phyloP scores from a whole-genome alignment of 257 asterid species.

The Lycium ferocissimum region DNA sequence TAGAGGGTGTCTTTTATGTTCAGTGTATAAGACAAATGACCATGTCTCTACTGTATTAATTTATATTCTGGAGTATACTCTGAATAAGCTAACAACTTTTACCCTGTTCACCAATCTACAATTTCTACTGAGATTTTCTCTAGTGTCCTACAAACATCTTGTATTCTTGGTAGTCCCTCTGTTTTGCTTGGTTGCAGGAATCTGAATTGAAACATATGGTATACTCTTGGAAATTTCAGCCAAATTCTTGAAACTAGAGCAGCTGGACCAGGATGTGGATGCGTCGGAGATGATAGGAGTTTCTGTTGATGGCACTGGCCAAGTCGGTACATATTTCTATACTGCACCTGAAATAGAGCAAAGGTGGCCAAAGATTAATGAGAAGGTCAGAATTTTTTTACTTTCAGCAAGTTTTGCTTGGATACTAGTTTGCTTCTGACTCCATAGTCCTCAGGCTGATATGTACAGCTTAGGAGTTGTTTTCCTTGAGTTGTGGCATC shows the following conservation, averaged over 20 bases:
- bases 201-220: conserved; percentile 22
- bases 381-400: conserved; percentile 62
- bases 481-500: conserved; percentile 98
- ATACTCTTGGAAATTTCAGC: conserved; percentile 58
- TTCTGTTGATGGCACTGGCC: conserved; percentile 94
- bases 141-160: conserved; percentile 22
- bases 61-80: background rate
- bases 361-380: conserved; percentile 97
- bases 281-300: conserved; percentile 69
- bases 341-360: conserved; percentile 98
- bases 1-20: conserved; percentile 2
- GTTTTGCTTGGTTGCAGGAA: conserved; percentile 30
- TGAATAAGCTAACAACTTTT: background rate
- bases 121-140: background rate
- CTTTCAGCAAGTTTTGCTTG: conserved; percentile 29
- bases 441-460: conserved; percentile 67
- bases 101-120: background rate
- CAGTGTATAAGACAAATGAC: background rate
- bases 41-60: background rate
- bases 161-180: conserved; percentile 23
- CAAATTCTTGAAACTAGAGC: conserved; percentile 91
- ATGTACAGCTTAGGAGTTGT: conserved; percentile 95
- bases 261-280: conserved; percentile 91
- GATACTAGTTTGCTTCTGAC: conserved; percentile 26
- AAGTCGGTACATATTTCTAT: conserved; percentile 94